Conservation (phyloP, 2,329 filamentous ascomycete species). For the Ophiostoma himal-ulmi region DNA sequence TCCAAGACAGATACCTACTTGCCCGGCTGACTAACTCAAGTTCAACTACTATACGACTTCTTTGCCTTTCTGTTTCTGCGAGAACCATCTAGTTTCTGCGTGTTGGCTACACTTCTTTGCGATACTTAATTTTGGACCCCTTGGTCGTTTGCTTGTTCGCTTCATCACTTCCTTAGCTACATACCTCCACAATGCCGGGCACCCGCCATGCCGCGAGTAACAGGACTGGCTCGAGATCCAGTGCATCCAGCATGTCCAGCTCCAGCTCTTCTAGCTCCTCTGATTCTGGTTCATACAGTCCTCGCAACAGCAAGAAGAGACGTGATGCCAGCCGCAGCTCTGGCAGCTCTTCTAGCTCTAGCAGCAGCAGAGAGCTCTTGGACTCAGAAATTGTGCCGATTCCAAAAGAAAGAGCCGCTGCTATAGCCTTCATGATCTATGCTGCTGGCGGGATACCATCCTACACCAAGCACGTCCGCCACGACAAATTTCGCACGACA, state of each 20-base stretch:
- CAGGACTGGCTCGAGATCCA: background rate
- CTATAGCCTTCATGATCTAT: background rate
- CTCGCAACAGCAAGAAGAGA: background rate
- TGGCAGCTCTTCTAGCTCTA: background rate
- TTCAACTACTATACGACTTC: background rate
- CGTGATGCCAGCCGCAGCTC: background rate
- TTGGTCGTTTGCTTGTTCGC: background rate
- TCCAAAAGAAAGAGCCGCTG: background rate
- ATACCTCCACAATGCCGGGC: background rate
- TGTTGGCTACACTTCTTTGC: background rate
- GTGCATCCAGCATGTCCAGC: background rate
- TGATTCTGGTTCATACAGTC: background rate
- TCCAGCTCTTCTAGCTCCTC: background rate
- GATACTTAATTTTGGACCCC: background rate
- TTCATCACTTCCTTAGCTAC: background rate
- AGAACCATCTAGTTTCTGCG: background rate
- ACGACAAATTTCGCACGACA: background rate
- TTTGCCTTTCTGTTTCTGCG: background rate
- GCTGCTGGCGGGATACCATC: background rate
- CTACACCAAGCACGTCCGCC: background rate
- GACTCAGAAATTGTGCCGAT: background rate
- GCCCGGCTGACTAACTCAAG: background rate
- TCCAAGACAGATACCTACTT: background rate
- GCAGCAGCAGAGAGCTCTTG: background rate
- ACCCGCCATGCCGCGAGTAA: background rate